Evolutionary conservation across 1,139 yeast species (phyloP).

Genomic region (Tardiomyces digboiensis): DNA sequence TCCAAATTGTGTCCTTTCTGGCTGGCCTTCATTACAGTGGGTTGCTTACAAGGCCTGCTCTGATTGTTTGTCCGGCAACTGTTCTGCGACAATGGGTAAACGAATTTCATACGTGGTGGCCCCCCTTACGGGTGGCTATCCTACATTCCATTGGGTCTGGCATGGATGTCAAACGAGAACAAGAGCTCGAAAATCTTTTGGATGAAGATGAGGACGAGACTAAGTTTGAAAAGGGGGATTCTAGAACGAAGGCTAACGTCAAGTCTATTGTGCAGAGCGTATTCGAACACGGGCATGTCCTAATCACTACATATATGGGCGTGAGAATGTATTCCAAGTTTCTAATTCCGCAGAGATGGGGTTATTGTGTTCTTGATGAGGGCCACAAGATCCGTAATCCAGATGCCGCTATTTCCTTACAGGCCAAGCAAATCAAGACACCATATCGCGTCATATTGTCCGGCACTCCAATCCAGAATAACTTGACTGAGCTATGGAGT

Average conservation of each 20-base stretch:
- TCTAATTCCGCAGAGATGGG: slow-evolving; percentile 71
- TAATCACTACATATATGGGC: slow-evolving; percentile 91
- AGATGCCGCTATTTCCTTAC: slow-evolving; percentile 75
- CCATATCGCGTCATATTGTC: slow-evolving; percentile 78
- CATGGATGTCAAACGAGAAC: slow-evolving; percentile 42
- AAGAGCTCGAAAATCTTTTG: slow-evolving; percentile 38
- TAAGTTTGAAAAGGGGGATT: slow-evolving; percentile 20
- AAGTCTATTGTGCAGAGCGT: slow-evolving; percentile 18
- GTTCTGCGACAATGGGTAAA: slow-evolving; percentile 95
- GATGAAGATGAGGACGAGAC: slow-evolving; percentile 36
- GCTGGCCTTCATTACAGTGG: slow-evolving; percentile 88
- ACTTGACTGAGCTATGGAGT: slow-evolving; percentile 87
- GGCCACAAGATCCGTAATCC: slow-evolving; percentile 97
- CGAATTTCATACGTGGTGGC: slow-evolving; percentile 98
- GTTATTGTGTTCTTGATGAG: slow-evolving; percentile 85
- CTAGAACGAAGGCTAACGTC: slow-evolving; percentile 8
- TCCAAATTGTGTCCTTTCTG: slow-evolving; percentile 80
- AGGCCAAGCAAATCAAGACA: slow-evolving; percentile 77
- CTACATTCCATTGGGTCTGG: slow-evolving; percentile 92
- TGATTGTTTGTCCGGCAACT: slow-evolving; percentile 94
- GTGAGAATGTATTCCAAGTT: slow-evolving; percentile 64
- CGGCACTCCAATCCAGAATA: slow-evolving; percentile 96
- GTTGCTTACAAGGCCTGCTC: slow-evolving; percentile 60
- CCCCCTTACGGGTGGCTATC: slow-evolving; percentile 78
- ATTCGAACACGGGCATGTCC: slow-evolving; percentile 55